Conservation (phyloP, 1,284 basidiomycete species). For the Pascua guehoae region DNA sequence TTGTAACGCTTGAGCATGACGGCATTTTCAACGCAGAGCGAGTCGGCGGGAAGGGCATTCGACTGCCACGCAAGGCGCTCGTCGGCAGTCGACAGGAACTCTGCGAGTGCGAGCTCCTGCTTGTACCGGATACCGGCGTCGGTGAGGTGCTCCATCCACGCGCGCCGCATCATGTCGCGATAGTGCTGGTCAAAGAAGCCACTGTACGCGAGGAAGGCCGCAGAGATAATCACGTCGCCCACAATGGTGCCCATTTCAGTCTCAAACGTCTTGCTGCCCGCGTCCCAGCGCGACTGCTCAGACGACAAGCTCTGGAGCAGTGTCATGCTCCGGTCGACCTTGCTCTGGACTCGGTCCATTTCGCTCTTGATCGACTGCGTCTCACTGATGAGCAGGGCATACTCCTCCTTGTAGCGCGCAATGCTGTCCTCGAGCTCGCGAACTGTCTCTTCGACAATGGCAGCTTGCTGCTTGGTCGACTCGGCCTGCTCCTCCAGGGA, state of each 20-base stretch:
- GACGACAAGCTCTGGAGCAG: constrained; percentile 91
- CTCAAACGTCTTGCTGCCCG: constrained; percentile 92
- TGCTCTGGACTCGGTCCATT: constrained; percentile 96
- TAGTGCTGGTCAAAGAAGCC: constrained; percentile 99
- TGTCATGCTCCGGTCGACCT: constrained; percentile 95
- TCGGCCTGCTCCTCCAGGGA: constrained; percentile 88
- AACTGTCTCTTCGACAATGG: constrained; percentile 86
- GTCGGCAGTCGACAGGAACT: constrained; percentile 96
- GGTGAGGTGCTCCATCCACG: constrained; percentile 83
- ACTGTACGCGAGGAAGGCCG: constrained; percentile 93
- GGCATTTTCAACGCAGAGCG: constrained; percentile 94
- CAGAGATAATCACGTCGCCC: constrained; percentile 92
- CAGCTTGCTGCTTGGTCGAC: constrained; percentile 86
- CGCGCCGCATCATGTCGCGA: constrained; percentile 94
- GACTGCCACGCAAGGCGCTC: constrained; percentile 95
- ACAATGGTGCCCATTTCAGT: constrained; percentile 98
- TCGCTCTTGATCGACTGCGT: constrained; percentile 95
- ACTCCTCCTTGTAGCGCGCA: constrained; percentile 92
- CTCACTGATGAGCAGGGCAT: constrained; percentile 93
- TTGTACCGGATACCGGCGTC: constrained; percentile 94
- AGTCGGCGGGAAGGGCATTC: constrained; percentile 89
- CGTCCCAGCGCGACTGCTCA: constrained; percentile 91
- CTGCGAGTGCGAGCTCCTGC: constrained; percentile 82
- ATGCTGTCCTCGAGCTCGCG: constrained; percentile 91
- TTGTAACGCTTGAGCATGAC: constrained; percentile 99